phyloP scores from a whole-genome alignment of 768 basidiomycete species.

The Lentinula sp. region DNA sequence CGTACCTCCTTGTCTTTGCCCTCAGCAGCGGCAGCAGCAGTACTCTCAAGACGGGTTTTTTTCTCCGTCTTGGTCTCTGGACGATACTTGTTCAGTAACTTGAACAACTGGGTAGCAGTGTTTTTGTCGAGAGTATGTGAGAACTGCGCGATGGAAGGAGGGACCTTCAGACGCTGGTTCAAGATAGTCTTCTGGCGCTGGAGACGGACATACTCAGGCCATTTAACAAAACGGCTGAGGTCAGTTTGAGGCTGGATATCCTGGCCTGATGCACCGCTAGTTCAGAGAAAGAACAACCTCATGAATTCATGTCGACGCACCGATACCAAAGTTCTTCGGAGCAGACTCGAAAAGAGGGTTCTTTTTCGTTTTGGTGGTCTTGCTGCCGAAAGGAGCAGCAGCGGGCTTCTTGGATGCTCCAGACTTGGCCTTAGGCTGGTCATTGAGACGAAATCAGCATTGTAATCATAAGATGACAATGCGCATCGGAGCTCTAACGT shows the following conservation, averaged over 20 bases:
- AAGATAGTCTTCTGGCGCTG: slow-evolving; percentile 99
- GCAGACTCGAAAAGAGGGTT: slow-evolving; percentile 89
- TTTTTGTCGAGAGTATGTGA: slow-evolving; percentile 97
- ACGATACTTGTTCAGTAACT: slow-evolving; percentile 93
- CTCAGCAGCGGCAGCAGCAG: slow-evolving; percentile 74
- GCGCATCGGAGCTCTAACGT: slow-evolving; percentile 55
- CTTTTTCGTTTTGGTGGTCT: slow-evolving; percentile 71
- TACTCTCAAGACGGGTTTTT: slow-evolving; percentile 82
- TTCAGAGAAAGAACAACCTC: neutral
- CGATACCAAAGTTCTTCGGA: slow-evolving; percentile 94
- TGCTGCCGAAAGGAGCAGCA: slow-evolving; percentile 77
- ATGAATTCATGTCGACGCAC: slow-evolving; percentile 34
- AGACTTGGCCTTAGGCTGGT: slow-evolving; percentile 78
- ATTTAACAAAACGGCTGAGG: slow-evolving; percentile 69
- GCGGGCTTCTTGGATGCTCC: slow-evolving; percentile 82
- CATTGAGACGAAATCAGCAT: slow-evolving; percentile 78
- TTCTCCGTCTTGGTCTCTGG: slow-evolving; percentile 96
- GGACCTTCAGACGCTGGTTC: slow-evolving; percentile 96
- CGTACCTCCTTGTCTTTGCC: slow-evolving; percentile 61
- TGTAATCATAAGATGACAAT: slow-evolving; percentile 18
- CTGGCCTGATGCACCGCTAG: slow-evolving; percentile 59
- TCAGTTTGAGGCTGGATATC: slow-evolving; percentile 87
- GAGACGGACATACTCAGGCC: slow-evolving; percentile 88
- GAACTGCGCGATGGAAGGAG: slow-evolving; percentile 97
- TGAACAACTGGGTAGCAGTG: slow-evolving; percentile 97